These are phyloP conservation scores for Plasmodium inui DNA, from an alignment of 169 alveolate species.

Conservation along the genomic window DNA sequence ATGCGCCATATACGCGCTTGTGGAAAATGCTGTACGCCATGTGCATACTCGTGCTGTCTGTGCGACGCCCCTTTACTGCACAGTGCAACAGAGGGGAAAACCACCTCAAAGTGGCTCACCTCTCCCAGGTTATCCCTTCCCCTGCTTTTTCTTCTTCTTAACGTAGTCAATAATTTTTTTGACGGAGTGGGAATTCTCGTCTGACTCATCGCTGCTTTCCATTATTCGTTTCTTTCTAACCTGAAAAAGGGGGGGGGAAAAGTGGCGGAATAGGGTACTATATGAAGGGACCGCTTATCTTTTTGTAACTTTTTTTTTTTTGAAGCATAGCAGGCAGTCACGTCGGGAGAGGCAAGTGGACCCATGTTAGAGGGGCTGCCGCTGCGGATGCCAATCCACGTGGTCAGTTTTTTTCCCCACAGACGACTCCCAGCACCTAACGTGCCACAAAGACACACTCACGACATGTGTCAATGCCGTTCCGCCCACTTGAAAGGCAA, in stretches of 20 bases:
- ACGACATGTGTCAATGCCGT: background rate
- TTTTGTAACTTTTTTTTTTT: background rate
- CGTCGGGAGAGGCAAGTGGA: background rate
- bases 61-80: background rate
- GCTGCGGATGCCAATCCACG: background rate
- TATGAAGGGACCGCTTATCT: background rate
- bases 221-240: conserved; percentile 40
- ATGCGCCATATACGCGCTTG: background rate
- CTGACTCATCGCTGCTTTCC: conserved; percentile 61
- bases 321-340: background rate
- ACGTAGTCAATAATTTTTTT: conserved; percentile 24
- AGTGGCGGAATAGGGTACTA: background rate
- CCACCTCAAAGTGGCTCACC: background rate
- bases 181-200: conserved; percentile 17
- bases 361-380: background rate
- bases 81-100: background rate
- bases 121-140: background rate
- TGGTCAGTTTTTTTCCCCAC: too few species aligned
- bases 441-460: background rate
- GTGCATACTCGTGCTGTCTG: background rate
- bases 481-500: background rate
- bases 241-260: conserved; percentile 18
- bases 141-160: conserved; percentile 31
- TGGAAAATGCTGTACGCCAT: background rate
- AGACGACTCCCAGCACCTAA: too few species aligned